phyloP scores from a whole-genome alignment of 176 grass and related monocot genomes.

The barley (Hordeum vulgare) region DNA sequence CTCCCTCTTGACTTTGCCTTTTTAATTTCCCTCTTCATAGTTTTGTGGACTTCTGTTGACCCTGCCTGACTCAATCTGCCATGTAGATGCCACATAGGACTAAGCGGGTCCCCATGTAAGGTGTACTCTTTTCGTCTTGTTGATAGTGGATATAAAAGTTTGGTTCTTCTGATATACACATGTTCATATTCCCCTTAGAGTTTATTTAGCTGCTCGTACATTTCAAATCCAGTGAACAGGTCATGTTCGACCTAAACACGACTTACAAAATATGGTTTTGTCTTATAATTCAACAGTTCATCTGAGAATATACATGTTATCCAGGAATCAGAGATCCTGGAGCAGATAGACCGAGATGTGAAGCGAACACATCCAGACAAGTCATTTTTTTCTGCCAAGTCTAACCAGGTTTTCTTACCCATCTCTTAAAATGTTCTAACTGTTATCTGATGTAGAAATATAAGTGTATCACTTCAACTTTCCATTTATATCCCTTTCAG shows the following conservation, averaged over 20 bases:
- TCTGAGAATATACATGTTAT: slow-evolving; percentile 9
- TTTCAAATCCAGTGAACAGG: background rate
- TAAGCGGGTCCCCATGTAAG: background rate
- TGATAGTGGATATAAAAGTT: no score
- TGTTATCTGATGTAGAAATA: background rate
- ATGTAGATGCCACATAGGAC: background rate
- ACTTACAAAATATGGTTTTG: slow-evolving; percentile 6
- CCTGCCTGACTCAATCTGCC: background rate
- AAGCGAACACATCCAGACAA: slow-evolving; percentile 88
- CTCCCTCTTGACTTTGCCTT: background rate
- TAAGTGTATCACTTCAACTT: slow-evolving; percentile 13
- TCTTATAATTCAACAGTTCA: background rate
- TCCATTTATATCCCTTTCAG: slow-evolving; percentile 38
- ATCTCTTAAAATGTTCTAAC: slow-evolving; percentile 1
- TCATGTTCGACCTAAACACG: background rate
- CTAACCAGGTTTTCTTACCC: slow-evolving; percentile 41
- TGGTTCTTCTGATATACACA: background rate
- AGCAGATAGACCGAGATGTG: slow-evolving; percentile 93
- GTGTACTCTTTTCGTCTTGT: background rate
- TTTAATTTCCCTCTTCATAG: background rate
- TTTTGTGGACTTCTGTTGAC: no score
- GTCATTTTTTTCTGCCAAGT: slow-evolving; percentile 59
- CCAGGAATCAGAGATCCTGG: slow-evolving; percentile 80
- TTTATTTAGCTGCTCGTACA: background rate
- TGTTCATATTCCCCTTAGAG: background rate